A percentile compares a stretch with the other conserved stretches of the same genome.
phyloP scores from a whole-genome alignment of 2,329 filamentous ascomycete species.

The Aspergillus sp. region DNA sequence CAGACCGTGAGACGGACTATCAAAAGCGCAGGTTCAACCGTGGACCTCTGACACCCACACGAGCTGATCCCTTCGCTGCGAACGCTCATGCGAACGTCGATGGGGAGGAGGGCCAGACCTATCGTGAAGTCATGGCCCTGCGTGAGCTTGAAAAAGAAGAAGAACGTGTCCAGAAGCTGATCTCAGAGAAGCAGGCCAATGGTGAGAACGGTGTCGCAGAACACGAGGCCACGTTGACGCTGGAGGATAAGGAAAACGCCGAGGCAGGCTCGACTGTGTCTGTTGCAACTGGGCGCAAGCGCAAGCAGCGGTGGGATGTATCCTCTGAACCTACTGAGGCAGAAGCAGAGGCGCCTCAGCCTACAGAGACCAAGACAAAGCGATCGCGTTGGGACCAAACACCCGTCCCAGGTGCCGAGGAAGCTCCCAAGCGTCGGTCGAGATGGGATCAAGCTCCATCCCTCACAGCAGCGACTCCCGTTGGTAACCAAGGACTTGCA shows the following conservation, averaged over 20 bases:
- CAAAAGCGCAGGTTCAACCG: conserved; percentile 93
- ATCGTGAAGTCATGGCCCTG: conserved; percentile 84
- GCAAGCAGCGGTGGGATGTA: conserved; percentile 95
- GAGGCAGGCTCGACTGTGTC: conserved; percentile 65
- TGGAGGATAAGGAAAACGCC: conserved; percentile 67
- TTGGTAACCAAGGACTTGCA: conserved; percentile 67
- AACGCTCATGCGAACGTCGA: conserved; percentile 64
- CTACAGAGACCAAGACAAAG: conserved; percentile 60
- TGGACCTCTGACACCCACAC: conserved; percentile 70
- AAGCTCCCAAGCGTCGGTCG: conserved; percentile 68
- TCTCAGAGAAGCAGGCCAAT: conserved; percentile 68
- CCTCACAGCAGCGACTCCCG: conserved; percentile 61
- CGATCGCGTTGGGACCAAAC: conserved; percentile 86
- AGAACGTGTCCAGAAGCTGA: conserved; percentile 73
- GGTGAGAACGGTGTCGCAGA: conserved; percentile 58
- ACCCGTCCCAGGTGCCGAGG: conserved; percentile 56
- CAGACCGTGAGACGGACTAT: conserved; percentile 92
- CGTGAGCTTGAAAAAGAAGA: conserved; percentile 92
- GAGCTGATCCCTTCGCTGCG: conserved; percentile 78
- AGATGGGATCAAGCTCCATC: conserved; percentile 88
- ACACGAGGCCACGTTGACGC: conserved; percentile 68
- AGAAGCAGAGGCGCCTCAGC: conserved; percentile 42
- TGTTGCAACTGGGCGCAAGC: conserved; percentile 63
- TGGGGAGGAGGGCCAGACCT: conserved; percentile 73
- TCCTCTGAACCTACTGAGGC: conserved; percentile 54